Percentiles rank a stretch among this genome's conserved stretches.
Conservation (phyloP, 2,329 filamentous ascomycete species). For the Byssochlamys sp. region DNA sequence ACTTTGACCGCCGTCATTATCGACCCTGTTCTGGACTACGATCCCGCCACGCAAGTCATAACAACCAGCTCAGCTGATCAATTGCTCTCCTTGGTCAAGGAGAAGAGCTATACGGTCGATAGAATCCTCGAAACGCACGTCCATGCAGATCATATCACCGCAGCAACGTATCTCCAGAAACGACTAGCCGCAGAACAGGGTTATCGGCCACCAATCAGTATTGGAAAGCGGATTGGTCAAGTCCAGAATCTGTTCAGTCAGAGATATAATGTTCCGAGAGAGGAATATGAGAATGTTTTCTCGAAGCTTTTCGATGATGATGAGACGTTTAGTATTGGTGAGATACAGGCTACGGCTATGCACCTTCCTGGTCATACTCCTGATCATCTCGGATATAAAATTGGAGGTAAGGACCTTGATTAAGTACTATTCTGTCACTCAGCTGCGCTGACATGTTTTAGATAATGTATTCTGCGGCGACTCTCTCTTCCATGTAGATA, state of each 20-base stretch:
- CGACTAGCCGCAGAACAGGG: slow-evolving; percentile 29
- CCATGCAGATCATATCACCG: slow-evolving; percentile 53
- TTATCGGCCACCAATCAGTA: slow-evolving; percentile 41
- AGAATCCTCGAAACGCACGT: slow-evolving; percentile 54
- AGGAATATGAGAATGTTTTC: slow-evolving; percentile 18
- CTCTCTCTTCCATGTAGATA: slow-evolving; percentile 44
- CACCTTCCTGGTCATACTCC: slow-evolving; percentile 56
- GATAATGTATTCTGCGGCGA: slow-evolving; percentile 45
- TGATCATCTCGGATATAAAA: slow-evolving; percentile 53
- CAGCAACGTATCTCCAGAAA: slow-evolving; percentile 48
- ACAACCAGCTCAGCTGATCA: slow-evolving; percentile 45
- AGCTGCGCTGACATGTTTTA: slow-evolving; percentile 18
- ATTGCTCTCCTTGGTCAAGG: slow-evolving; percentile 37
- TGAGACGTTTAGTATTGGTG: slow-evolving; percentile 45
- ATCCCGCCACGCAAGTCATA: slow-evolving; percentile 36
- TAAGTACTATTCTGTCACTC: background rate
- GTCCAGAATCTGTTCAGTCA: slow-evolving; percentile 44
- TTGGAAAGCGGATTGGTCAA: slow-evolving; percentile 47
- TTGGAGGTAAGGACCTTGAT: slow-evolving; percentile 32
- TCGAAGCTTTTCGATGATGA: slow-evolving; percentile 45
- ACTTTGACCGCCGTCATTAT: slow-evolving; percentile 48
- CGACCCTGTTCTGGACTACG: slow-evolving; percentile 53
- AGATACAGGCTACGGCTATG: slow-evolving; percentile 39
- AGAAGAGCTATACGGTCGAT: slow-evolving; percentile 41
- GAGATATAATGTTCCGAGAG: slow-evolving; percentile 13